These are phyloP conservation scores for Trichosporon inkin DNA, from an alignment of 1,284 basidiomycete species.

Conservation along the genomic window DNA sequence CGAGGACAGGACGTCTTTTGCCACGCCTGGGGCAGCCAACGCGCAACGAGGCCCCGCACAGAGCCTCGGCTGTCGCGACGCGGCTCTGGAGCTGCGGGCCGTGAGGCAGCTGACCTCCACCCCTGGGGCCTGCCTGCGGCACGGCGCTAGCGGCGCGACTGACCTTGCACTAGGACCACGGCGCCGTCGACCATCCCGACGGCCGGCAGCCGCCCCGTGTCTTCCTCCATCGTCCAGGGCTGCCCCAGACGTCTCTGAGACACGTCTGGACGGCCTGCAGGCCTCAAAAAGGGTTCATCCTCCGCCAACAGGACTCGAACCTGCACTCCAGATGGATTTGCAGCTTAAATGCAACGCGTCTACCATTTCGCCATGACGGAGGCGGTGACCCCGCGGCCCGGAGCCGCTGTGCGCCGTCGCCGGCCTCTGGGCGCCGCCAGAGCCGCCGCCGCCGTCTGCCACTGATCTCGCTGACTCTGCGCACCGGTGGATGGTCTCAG, in stretches of 20 bases:
- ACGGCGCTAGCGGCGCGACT: background rate
- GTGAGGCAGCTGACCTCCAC: background rate
- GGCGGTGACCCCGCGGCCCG: background rate
- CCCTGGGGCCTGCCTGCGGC: background rate
- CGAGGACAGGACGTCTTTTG: too few species aligned
- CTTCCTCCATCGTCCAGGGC: conserved; percentile 2
- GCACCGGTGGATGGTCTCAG: too few species aligned
- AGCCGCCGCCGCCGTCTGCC: background rate
- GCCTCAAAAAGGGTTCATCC: conserved; percentile 11
- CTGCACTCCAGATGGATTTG: conserved; percentile 11
- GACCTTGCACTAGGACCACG: background rate
- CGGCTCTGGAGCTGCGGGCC: too few species aligned
- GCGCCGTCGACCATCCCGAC: background rate
- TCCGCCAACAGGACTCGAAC: conserved; percentile 18
- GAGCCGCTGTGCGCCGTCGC: background rate
- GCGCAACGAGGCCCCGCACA: too few species aligned
- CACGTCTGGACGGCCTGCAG: background rate
- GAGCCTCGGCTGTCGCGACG: too few species aligned
- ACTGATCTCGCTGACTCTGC: too few species aligned
- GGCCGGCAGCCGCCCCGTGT: background rate
- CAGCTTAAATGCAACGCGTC: conserved; percentile 11
- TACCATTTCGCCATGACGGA: conserved; percentile 14
- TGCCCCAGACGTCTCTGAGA: background rate
- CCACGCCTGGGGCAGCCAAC: too few species aligned
- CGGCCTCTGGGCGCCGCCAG: background rate